A percentile compares a stretch with the other conserved stretches of the same genome.
These are phyloP conservation scores for Medicago truncatula DNA, from an alignment of 306 rosid genomes.

Conservation along the genomic window MtrunA17r5.0-ANR NC_053042.1:17214001-17214500, in stretches of 20 bases:
- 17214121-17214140: neutral
- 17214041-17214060: slow-evolving; percentile 23
- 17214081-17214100: slow-evolving; percentile 49
- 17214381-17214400: slow-evolving; percentile 91
- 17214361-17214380: slow-evolving; percentile 86
- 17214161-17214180: slow-evolving; percentile 47
- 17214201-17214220: slow-evolving; percentile 66
- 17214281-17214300: slow-evolving; percentile 48
- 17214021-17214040: slow-evolving; percentile 41
- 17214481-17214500: neutral
- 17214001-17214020: slow-evolving; percentile 24
- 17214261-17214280: slow-evolving; percentile 4
- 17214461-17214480: neutral
- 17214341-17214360: slow-evolving; percentile 79
- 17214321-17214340: slow-evolving; percentile 77
- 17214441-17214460: neutral
- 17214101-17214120: slow-evolving; percentile 24
- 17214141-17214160: slow-evolving; percentile 48
- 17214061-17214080: slow-evolving; percentile 33
- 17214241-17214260: slow-evolving; percentile 33
- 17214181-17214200: slow-evolving; percentile 51
- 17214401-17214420: slow-evolving; percentile 61
- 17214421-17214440: slow-evolving; percentile 22
- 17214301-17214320: slow-evolving; percentile 85
- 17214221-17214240: slow-evolving; percentile 36